These are phyloP conservation scores for Coniochaeta pulveracea DNA, from an alignment of 2,329 filamentous ascomycete species.

Conservation along the genomic window DNA sequence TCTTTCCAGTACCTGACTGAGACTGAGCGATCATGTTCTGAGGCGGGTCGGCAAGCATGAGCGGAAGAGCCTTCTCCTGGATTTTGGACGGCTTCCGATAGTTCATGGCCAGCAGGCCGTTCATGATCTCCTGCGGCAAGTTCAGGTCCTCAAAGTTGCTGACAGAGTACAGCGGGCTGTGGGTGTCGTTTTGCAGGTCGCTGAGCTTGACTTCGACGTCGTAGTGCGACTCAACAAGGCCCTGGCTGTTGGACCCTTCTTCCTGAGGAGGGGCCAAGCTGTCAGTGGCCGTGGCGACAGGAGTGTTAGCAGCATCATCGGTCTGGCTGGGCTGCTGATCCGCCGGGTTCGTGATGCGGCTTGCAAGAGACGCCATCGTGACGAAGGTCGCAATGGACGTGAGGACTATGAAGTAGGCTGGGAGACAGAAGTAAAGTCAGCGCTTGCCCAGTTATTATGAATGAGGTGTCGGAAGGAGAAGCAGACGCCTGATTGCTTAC, in stretches of 20 bases:
- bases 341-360: constrained; percentile 36
- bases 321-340: constrained; percentile 13
- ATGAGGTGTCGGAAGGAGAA: too few species aligned
- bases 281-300: constrained; percentile 11
- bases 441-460: too few species aligned
- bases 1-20: constrained; percentile 98
- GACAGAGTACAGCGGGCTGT: constrained; percentile 78
- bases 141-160: constrained; percentile 76
- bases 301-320: constrained; percentile 14
- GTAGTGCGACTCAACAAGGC: constrained; percentile 61
- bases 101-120: constrained; percentile 69
- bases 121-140: constrained; percentile 54
- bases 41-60: constrained; percentile 79
- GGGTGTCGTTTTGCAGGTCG: constrained; percentile 75
- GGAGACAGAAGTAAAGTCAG: too few species aligned
- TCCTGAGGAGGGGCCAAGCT: constrained; percentile 16
- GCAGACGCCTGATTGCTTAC: too few species aligned
- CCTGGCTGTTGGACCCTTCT: constrained; percentile 24
- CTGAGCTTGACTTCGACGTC: constrained; percentile 89
- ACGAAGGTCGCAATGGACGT: too few species aligned
- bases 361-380: constrained; percentile 37
- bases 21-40: constrained; percentile 95
- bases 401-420: background rate
- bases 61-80: constrained; percentile 84
- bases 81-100: constrained; percentile 97